phyloP scores from a whole-genome alignment of 2,329 filamentous ascomycete species.

The Ophiosphaerella korrae region DNA sequence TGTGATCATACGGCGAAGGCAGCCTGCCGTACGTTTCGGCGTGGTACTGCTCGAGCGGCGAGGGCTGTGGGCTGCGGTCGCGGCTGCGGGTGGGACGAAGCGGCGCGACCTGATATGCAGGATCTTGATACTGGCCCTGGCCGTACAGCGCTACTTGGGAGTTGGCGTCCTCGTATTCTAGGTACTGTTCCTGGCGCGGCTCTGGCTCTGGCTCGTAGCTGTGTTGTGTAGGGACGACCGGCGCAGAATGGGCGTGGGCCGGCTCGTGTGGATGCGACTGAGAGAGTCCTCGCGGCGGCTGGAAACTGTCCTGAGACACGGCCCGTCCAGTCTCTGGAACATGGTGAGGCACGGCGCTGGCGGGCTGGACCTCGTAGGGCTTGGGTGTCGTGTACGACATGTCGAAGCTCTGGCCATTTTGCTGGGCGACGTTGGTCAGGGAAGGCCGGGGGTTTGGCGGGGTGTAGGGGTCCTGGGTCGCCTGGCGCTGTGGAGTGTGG shows the following conservation, averaged over 20 bases:
- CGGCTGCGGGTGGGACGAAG: conserved; percentile 37
- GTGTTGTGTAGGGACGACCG: conserved; percentile 45
- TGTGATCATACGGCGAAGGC: conserved; percentile 46
- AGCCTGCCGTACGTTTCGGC: conserved; percentile 39
- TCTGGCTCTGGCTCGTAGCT: conserved; percentile 25
- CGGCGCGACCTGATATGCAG: conserved; percentile 42
- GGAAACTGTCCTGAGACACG: conserved; percentile 37
- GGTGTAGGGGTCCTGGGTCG: conserved; percentile 28
- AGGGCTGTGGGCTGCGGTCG: conserved; percentile 27
- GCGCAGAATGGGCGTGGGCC: conserved; percentile 54
- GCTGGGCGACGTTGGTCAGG: conserved; percentile 22
- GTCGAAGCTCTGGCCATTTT: conserved; percentile 35
- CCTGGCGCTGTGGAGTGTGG: conserved; percentile 32
- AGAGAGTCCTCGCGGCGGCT: conserved; percentile 26
- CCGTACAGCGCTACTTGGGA: conserved; percentile 17
- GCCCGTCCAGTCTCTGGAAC: conserved; percentile 20
- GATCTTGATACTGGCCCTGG: conserved; percentile 34
- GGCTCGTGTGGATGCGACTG: conserved; percentile 38
- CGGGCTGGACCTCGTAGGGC: conserved; percentile 42
- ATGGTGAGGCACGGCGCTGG: conserved; percentile 34
- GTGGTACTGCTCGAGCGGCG: conserved; percentile 40
- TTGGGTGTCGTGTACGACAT: conserved; percentile 46
- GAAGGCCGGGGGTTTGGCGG: conserved; percentile 33
- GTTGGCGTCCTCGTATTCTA: conserved; percentile 19
- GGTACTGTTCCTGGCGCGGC: conserved; percentile 16